These are phyloP conservation scores for Trichoderma harzianum DNA, from an alignment of 2,329 filamentous ascomycete species.

Conservation along the genomic window DNA sequence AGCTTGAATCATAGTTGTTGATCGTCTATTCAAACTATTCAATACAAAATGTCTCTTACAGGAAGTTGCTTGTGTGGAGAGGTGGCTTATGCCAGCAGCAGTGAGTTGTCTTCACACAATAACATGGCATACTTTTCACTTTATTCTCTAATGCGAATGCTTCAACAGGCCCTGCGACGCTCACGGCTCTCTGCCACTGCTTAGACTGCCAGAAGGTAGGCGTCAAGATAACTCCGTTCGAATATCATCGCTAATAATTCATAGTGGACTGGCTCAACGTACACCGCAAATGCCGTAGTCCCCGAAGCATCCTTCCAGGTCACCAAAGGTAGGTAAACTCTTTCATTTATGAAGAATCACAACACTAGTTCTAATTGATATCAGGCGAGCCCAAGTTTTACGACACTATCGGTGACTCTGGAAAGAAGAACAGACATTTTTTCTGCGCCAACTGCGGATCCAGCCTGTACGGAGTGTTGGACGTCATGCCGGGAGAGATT, in stretches of 20 bases:
- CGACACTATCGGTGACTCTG: slow-evolving; percentile 45
- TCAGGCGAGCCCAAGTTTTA: slow-evolving; percentile 46
- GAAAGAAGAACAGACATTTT: slow-evolving; percentile 54
- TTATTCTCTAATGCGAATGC: not conserved
- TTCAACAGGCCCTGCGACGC: slow-evolving; percentile 37
- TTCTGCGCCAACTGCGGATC: slow-evolving; percentile 53
- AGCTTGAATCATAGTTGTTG: not conserved
- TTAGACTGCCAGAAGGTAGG: slow-evolving; percentile 51
- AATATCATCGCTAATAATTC: not conserved
- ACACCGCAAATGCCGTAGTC: slow-evolving; percentile 52
- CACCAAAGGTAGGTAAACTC: slow-evolving; percentile 46
- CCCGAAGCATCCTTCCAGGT: slow-evolving; percentile 45
- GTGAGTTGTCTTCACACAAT: not conserved
- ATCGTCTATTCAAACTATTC: not conserved
- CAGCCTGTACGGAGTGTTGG: slow-evolving; percentile 49
- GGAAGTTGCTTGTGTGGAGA: not conserved
- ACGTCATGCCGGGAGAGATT: slow-evolving; percentile 49
- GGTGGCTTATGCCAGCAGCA: not conserved
- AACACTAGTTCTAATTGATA: not conserved
- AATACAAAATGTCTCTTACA: not conserved
- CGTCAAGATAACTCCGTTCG: not conserved
- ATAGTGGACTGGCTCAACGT: slow-evolving; percentile 51
- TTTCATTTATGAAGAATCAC: accelerated
- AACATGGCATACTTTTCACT: too few relatives aligned
- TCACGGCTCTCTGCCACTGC: slow-evolving; percentile 51